A percentile compares a stretch with the other conserved stretches of the same genome.
These are phyloP conservation scores for Spergularia azorica DNA, from an alignment of 179 eudicot species.

Conservation along the genomic window DNA sequence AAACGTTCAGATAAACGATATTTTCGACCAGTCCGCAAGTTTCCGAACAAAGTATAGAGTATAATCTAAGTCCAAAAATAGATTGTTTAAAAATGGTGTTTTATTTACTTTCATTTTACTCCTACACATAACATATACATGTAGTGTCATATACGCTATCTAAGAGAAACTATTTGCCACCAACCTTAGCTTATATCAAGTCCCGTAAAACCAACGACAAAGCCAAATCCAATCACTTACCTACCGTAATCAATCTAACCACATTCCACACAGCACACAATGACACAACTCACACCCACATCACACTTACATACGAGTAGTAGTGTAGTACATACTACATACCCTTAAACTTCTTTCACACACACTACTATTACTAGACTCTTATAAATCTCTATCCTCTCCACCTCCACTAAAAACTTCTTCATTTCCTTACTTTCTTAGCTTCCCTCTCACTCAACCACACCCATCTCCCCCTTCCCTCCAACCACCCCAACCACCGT, in stretches of 20 bases:
- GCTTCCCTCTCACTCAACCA: not conserved
- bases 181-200: too few relatives aligned
- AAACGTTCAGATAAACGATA: too few relatives aligned
- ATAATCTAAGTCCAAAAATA: too few relatives aligned
- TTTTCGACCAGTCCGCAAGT: too few relatives aligned
- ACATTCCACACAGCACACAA: not conserved
- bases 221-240: constrained; percentile 3
- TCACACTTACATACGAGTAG: too few relatives aligned
- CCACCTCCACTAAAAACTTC: not conserved
- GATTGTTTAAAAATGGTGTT: too few relatives aligned
- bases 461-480: not conserved
- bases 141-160: too few relatives aligned
- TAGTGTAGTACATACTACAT: not conserved
- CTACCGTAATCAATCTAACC: constrained; percentile 8
- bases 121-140: too few relatives aligned
- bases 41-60: too few relatives aligned
- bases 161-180: too few relatives aligned
- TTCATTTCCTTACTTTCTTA: not conserved
- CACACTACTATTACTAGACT: not conserved
- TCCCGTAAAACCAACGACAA: not conserved
- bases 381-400: constrained; percentile 22
- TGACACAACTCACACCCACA: too few relatives aligned
- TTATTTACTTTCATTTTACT: too few relatives aligned
- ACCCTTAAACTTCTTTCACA: not conserved
- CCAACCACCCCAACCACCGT: not conserved